Percentiles rank a stretch among this genome's conserved stretches.
Evolutionary conservation across 2,329 filamentous ascomycete species (phyloP).

Genomic region (Penicillium hordei): DNA sequence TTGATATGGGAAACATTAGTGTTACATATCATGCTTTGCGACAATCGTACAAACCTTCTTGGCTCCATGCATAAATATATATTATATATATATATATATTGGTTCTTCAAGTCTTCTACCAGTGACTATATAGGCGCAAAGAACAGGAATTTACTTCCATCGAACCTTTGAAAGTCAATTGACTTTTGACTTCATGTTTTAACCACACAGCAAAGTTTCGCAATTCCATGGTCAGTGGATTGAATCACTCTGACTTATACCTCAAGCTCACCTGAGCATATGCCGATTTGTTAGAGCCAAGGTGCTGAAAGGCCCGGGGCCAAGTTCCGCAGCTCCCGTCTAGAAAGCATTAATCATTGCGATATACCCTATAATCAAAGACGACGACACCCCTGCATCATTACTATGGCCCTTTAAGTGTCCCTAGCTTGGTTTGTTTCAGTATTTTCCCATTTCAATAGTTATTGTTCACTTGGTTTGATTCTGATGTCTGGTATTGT

Average conservation of each 20-base stretch:
- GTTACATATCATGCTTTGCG: background rate
- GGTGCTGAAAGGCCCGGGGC: conserved; percentile 11
- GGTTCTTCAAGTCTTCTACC: background rate
- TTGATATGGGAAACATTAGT: background rate
- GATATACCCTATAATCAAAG: background rate
- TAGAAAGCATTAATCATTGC: background rate
- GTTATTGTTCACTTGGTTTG: background rate
- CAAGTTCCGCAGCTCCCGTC: conserved; percentile 15
- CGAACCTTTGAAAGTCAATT: background rate
- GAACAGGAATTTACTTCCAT: background rate
- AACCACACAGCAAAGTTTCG: background rate
- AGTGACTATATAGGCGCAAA: background rate
- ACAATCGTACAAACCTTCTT: background rate
- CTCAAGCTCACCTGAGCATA: background rate
- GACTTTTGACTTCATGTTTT: background rate
- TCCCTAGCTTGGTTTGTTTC: background rate
- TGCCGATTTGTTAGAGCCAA: background rate
- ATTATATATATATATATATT: no score
- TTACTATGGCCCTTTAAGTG: background rate
- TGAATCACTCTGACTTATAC: conserved; percentile 20
- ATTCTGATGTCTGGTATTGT: background rate
- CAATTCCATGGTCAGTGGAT: conserved; percentile 7
- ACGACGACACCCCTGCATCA: conserved; percentile 29
- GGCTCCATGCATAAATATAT: no score
- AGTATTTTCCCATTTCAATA: background rate